A percentile compares a stretch with the other conserved stretches of the same genome.
These are phyloP conservation scores for Bryopsis sp. DNA, from an alignment of 139 green algal species.

Conservation along the genomic window DNA sequence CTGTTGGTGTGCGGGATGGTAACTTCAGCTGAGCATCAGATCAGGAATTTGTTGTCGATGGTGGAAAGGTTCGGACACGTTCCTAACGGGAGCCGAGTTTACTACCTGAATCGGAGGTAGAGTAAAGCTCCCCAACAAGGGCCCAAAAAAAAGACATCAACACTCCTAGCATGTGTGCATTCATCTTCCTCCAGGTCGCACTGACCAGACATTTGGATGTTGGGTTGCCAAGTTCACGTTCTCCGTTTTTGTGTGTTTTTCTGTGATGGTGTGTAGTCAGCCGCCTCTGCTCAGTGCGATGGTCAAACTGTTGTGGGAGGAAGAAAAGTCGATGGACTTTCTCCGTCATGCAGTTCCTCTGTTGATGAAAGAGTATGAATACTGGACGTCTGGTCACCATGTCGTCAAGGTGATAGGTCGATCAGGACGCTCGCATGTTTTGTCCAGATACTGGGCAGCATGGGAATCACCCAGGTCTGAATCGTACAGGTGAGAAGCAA, in stretches of 20 bases:
- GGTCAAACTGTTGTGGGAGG: conserved; percentile 24
- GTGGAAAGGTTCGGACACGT: conserved; percentile 63
- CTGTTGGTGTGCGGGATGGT: conserved; percentile 67
- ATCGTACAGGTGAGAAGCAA: conserved; percentile 44
- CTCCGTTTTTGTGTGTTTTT: too few species aligned
- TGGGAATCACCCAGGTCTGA: conserved; percentile 71
- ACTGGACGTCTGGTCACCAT: conserved; percentile 55
- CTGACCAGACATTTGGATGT: too few species aligned
- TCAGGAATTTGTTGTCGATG: conserved; percentile 64
- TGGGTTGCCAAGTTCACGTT: too few species aligned
- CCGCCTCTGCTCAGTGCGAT: conserved; percentile 73
- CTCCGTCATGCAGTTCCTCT: conserved; percentile 40
- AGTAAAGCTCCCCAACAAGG: too few species aligned
- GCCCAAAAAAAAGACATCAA: too few species aligned
- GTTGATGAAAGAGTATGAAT: conserved; percentile 61
- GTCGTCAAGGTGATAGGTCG: conserved; percentile 25
- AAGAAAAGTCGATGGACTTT: conserved; percentile 10
- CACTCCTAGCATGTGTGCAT: too few species aligned
- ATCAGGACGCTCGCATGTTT: conserved; percentile 26
- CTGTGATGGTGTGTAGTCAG: too few species aligned
- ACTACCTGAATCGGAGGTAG: conserved; percentile 87
- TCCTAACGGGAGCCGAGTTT: conserved; percentile 78
- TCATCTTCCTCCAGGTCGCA: too few species aligned
- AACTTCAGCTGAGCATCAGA: conserved; percentile 41
- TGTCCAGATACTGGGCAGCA: conserved; percentile 71